Evolutionary conservation across 2,329 filamentous ascomycete genomes (phyloP), one percentile per base, ranked within the genome.

Genomic region (Fusarium anguioides): DNA sequence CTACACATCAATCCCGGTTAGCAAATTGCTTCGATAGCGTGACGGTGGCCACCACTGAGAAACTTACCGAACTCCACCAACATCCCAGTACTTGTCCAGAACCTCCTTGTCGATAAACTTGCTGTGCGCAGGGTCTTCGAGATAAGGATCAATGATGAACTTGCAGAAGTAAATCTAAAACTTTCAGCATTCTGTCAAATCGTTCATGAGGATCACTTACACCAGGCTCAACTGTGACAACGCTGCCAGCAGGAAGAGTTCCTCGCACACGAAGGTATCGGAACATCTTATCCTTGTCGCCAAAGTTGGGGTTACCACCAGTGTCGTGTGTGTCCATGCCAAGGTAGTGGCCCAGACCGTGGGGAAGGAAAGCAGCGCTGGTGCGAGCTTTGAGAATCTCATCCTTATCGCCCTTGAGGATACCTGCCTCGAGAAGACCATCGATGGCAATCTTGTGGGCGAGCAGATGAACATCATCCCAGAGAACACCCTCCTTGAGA

Each of bases 161-260:
- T 88, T 86, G 79, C 93, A 97, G 78, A 97, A 97, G 80, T 97
- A 97, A 65, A 95, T 89, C 87, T 89, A 62, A 23, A 17, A n/a
- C 11, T 11, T 48, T 69, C 33, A 73, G 56, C 5, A 23, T 10
- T 21, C 4, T 12, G 9, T 15, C 11, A 21, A 18, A 15, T 11
- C 9, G 2, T 6, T 10, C 17, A 14, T 10, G 29, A 8, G 20
- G 6, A 24, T 3, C 15, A 83, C 88, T 79, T 83, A 92, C 88
- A 45, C 96, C 96, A 14, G 96, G 96, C 82, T 99, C 96, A 36
- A 98, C 95, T 0, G 96, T 99, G 51, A 99, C 89, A 23, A 99
- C 93, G 47, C 90, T 90, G 9, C 91, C 91, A 1, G 89, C 90
- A 0, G 93, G 93, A 45, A 97, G 78, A 21, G 80, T 84, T 14